These are phyloP conservation scores for Lyophyllum semitale DNA, from an alignment of 768 basidiomycete species.

Conservation along the genomic window DNA sequence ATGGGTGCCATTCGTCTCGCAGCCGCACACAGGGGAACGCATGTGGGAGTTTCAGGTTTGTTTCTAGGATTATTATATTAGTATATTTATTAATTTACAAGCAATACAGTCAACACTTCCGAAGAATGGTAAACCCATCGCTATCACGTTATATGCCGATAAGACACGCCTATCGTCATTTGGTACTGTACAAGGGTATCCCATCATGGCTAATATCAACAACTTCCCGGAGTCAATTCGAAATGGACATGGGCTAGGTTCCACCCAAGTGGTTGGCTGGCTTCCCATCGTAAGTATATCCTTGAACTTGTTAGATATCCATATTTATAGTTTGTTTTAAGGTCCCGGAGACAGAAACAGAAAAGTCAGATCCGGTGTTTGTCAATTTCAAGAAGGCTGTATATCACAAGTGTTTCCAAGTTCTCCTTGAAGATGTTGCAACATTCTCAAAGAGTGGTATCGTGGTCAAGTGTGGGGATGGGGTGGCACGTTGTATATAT, in stretches of 20 bases:
- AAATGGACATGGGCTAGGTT: neutral
- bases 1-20: conserved; percentile 31
- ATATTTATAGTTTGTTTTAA: neutral
- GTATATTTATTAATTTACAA: too few relatives aligned
- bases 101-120: neutral
- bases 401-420: neutral
- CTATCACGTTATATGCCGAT: neutral
- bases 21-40: conserved; percentile 38
- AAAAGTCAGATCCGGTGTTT: neutral
- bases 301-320: neutral
- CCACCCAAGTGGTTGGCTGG: neutral
- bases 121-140: neutral
- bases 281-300: neutral
- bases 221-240: neutral
- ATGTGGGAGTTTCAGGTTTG: conserved; percentile 41
- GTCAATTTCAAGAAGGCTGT: neutral
- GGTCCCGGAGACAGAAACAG: neutral
- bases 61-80: too few relatives aligned
- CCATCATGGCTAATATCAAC: neutral
- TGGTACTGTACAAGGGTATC: neutral
- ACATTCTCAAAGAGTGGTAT: neutral
- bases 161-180: too few relatives aligned
- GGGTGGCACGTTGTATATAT: neutral
- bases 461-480: neutral
- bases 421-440: neutral